These are phyloP conservation scores for Colletotrichum tanaceti DNA, from an alignment of 2,329 filamentous ascomycete species.

Conservation along the genomic window DNA sequence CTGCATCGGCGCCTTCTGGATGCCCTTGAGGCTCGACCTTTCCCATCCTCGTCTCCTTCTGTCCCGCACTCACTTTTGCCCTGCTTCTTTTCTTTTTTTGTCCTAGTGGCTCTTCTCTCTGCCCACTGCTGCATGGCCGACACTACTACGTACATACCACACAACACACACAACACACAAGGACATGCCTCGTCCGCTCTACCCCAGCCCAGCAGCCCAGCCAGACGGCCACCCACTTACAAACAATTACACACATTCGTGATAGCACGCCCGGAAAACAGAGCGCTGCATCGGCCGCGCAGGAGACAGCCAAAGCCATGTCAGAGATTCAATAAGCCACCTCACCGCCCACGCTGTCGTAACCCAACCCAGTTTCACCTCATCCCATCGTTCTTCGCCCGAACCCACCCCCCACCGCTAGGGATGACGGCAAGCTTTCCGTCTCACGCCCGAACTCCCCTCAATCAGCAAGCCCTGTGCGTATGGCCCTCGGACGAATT, in stretches of 20 bases:
- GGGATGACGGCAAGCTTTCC: not conserved
- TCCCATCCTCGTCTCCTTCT: not conserved
- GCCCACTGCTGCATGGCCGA: conserved; percentile 4
- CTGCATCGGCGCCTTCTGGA: conserved; percentile 6
- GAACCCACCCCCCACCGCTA: conserved; percentile 8
- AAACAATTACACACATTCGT: not conserved
- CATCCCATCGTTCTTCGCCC: conserved; percentile 14
- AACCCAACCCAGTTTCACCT: not conserved
- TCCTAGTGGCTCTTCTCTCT: not conserved
- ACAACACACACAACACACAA: too few relatives aligned
- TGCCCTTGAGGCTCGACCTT: not conserved
- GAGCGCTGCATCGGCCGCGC: conserved; percentile 1
- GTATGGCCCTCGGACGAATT: not conserved
- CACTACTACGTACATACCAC: too few relatives aligned
- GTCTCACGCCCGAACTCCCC: not conserved
- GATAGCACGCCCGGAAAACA: not conserved
- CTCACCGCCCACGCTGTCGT: conserved; percentile 4
- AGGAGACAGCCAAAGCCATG: conserved; percentile 7
- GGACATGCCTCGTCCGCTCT: too few relatives aligned
- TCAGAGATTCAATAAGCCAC: conserved; percentile 37
- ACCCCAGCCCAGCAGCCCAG: too few relatives aligned
- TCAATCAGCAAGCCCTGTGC: not conserved
- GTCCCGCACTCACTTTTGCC: not conserved
- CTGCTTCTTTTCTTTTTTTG: not conserved
- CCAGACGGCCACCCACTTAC: not conserved